These are phyloP conservation scores for Erythrobasidium hasegawianum DNA, from an alignment of 1,284 basidiomycete species.

Conservation along the genomic window DNA sequence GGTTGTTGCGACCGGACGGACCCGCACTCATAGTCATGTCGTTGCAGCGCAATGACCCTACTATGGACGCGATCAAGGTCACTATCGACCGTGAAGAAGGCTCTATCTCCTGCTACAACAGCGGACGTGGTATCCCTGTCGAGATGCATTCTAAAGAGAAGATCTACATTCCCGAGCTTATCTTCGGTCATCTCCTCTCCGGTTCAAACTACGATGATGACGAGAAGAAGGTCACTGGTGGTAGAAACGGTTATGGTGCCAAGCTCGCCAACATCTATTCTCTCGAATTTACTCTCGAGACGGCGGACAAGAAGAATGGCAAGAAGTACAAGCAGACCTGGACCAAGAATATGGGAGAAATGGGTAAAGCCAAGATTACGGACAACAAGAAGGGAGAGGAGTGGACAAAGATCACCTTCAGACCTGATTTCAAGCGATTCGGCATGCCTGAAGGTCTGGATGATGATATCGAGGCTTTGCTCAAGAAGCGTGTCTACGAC, in stretches of 20 bases:
- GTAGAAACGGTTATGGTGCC: slow-evolving; percentile 97
- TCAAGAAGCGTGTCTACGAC: slow-evolving; percentile 95
- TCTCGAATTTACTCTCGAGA: slow-evolving; percentile 93
- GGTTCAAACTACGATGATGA: slow-evolving; percentile 98
- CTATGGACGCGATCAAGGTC: slow-evolving; percentile 85
- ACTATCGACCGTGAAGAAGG: slow-evolving; percentile 78
- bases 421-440: slow-evolving; percentile 85
- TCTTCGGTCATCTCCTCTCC: slow-evolving; percentile 93
- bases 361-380: slow-evolving; percentile 85
- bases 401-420: slow-evolving; percentile 92
- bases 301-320: slow-evolving; percentile 78
- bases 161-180: slow-evolving; percentile 95
- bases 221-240: slow-evolving; percentile 91
- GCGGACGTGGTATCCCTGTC: slow-evolving; percentile 92
- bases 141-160: slow-evolving; percentile 91
- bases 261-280: slow-evolving; percentile 99
- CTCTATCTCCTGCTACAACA: slow-evolving; percentile 90
- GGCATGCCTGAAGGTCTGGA: slow-evolving; percentile 83
- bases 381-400: slow-evolving; percentile 82
- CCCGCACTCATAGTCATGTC: too few species aligned
- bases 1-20: slow-evolving; percentile 30
- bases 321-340: slow-evolving; percentile 97
- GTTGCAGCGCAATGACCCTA: slow-evolving; percentile 74
- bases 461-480: slow-evolving; percentile 80
- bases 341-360: slow-evolving; percentile 86